Evolutionary conservation across 352 stramenopile species (phyloP), one percentile per base, ranked within the genome.

Genomic region (Thalassiosira allenii): DNA sequence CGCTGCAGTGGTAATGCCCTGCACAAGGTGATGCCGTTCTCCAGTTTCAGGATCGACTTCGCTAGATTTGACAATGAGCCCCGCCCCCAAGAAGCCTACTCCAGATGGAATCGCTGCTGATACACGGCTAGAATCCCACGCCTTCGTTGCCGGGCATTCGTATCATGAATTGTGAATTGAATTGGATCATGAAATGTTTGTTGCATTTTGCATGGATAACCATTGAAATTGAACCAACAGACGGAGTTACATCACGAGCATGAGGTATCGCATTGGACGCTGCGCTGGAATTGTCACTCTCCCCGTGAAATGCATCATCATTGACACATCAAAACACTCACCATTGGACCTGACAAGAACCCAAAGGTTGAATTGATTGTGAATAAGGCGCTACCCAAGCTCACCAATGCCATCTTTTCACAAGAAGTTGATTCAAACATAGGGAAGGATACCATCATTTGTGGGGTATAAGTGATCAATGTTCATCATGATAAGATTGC

Each of bases 41-140:
- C 81, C 82, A 29, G 40, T 70, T 30, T 72, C 51, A 20, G 68
- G 75, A 29, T 89, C 75, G 40, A 87, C 69, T 37, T 84, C 69
- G 34, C 80, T 84, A 20, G 62, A 44, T 74, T 95, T 95, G 34
- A 91, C 92, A 72, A 95, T 95, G 5, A 95, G 62, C 12, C 84
- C 91, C 29, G 86, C 84, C 12, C 91, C 91, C 27, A 95, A 76
- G 65, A 95, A 95, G 27, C 91, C 91, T 22, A 95, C 91, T 29
- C 91, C 91, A 0, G 76, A 90, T 22, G 91, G 91, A 79, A 95
- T 93, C 1, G 91, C 89, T 3, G 91, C 91, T 40, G 82, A 84
- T 33, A 95, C 80, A 69, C 83, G 74, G 25, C 51, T 73, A 52
- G 79, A 52, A 53, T 89, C 83, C 83, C 83, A 89, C 20, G 37